These are phyloP conservation scores for Diphasiastrum complanatum DNA, from an alignment of 83 land plant genomes.

Conservation along the genomic window DNA sequence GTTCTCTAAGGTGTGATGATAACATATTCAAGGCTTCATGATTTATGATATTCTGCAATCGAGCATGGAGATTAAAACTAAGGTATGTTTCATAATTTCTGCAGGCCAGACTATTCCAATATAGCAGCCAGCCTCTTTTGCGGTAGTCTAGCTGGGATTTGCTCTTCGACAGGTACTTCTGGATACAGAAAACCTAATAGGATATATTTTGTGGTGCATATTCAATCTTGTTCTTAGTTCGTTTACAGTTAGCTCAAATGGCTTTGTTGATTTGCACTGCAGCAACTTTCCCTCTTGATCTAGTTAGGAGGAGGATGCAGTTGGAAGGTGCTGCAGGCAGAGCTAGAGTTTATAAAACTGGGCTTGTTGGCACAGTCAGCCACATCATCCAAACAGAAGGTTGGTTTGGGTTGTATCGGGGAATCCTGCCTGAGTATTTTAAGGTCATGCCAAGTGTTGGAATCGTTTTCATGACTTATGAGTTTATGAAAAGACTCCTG, in stretches of 20 bases:
- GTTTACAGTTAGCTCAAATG: background rate
- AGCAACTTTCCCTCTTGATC: constrained; percentile 6
- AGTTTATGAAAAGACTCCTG: constrained; percentile 6
- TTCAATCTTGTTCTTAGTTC: background rate
- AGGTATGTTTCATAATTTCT: too few relatives aligned
- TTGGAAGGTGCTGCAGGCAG: background rate
- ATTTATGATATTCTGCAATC: too few relatives aligned
- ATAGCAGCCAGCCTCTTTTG: background rate
- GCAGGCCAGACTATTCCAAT: background rate
- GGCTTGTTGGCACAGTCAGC: background rate
- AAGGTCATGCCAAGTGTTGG: constrained; percentile 4
- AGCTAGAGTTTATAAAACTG: background rate
- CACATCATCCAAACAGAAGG: background rate
- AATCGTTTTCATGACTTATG: background rate
- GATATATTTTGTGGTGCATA: background rate
- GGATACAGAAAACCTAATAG: background rate
- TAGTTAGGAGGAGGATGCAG: constrained; percentile 5
- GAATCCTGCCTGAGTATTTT: background rate
- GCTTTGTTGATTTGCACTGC: background rate
- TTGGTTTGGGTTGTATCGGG: background rate
- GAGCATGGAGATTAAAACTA: too few relatives aligned
- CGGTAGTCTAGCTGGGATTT: constrained; percentile 1
- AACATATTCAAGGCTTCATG: too few relatives aligned
- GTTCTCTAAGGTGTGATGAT: too few relatives aligned
- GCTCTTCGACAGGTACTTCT: background rate